These are phyloP conservation scores for Epichloe uncinata DNA, from an alignment of 2,329 filamentous ascomycete species.

Conservation along the genomic window DNA sequence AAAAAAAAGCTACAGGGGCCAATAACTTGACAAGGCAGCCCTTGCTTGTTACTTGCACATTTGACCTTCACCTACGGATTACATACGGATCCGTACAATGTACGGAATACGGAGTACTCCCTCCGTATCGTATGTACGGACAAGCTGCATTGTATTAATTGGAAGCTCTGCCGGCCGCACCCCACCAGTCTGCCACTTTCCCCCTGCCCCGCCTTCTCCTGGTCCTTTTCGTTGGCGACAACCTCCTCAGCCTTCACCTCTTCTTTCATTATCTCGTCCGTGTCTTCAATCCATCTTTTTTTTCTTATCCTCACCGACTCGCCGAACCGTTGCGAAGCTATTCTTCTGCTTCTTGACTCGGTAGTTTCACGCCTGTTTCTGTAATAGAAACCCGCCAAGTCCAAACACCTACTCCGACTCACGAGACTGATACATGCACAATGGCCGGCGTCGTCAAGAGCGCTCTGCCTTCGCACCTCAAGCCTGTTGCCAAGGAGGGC, in stretches of 20 bases:
- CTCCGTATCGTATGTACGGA: no score
- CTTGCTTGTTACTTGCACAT: neutral
- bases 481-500: conserved; percentile 37
- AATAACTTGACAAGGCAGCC: neutral
- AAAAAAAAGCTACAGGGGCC: neutral
- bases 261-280: neutral
- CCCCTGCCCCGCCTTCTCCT: conserved; percentile 5
- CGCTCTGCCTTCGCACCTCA: conserved; percentile 75
- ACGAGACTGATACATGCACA: conserved; percentile 15
- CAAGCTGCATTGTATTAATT: no score
- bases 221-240: conserved; percentile 1
- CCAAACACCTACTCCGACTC: neutral
- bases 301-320: neutral
- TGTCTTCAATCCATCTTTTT: neutral
- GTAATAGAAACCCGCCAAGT: neutral
- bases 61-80: no score
- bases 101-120: no score
- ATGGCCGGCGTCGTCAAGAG: conserved; percentile 63
- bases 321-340: neutral
- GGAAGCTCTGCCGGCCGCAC: neutral
- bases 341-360: neutral
- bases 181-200: neutral
- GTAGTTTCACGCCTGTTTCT: neutral
- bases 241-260: conserved; percentile 1
- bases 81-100: no score